Evolutionary conservation across 2,329 filamentous ascomycete genomes (phyloP).

Genomic region (Fonsecaea multimorphosa): DNA sequence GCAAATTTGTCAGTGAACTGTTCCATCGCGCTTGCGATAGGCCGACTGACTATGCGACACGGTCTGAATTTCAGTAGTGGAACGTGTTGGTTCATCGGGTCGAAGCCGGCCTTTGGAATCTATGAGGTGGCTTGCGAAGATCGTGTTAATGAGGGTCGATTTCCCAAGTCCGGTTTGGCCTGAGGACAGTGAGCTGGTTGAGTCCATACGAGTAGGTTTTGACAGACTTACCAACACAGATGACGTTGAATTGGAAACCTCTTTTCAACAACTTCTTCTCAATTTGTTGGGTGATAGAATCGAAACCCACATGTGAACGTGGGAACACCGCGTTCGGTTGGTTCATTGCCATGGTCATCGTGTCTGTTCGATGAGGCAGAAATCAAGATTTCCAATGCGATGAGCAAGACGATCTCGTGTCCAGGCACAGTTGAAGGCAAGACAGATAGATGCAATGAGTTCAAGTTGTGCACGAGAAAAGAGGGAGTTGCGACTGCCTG

Average conservation of each 20-base stretch:
- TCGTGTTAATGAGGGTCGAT: conserved; percentile 99
- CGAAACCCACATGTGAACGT: conserved; percentile 98
- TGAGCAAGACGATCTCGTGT: conserved; percentile 1
- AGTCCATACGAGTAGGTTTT: not conserved
- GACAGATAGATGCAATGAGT: not conserved
- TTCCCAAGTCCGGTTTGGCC: conserved; percentile 98
- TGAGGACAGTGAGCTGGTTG: conserved; percentile 48
- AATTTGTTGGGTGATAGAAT: conserved; percentile 99
- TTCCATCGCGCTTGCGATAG: not conserved
- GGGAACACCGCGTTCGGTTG: conserved; percentile 70
- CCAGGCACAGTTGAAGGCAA: conserved; percentile 2
- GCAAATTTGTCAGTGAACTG: conserved; percentile 36
- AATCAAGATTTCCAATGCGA: conserved; percentile 4
- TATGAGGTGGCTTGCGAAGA: conserved; percentile 99
- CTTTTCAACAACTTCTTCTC: conserved; percentile 99
- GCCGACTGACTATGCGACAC: conserved; percentile 78
- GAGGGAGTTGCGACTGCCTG: conserved; percentile 33
- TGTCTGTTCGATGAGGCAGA: conserved; percentile 12
- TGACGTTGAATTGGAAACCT: conserved; percentile 99
- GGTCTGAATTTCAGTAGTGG: conserved; percentile 96
- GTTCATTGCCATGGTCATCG: conserved; percentile 42
- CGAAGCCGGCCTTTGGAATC: conserved; percentile 95
- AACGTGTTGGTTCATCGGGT: conserved; percentile 90
- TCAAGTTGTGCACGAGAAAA: conserved; percentile 11
- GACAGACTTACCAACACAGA: conserved; percentile 86